These are phyloP conservation scores for Zymoseptoria brevis DNA, from an alignment of 2,329 filamentous ascomycete genomes.

Conservation along the genomic window DNA sequence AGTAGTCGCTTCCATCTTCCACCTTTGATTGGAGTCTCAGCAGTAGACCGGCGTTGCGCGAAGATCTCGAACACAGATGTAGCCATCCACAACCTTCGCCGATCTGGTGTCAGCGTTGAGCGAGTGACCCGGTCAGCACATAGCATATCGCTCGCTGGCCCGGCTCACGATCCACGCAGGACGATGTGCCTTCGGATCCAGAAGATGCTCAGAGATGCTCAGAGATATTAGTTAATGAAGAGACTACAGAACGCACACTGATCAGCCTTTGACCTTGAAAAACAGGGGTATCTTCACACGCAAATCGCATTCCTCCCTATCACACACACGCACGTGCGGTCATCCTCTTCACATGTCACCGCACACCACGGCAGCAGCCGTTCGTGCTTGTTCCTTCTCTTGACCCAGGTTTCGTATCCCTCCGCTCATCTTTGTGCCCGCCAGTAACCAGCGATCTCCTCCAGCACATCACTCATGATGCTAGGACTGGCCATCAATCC, in stretches of 20 bases:
- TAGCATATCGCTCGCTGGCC: background rate
- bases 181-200: too few species aligned
- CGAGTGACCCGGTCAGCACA: background rate
- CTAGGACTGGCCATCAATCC: slow-evolving; percentile 89
- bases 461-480: slow-evolving; percentile 91
- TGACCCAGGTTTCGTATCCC: slow-evolving; percentile 1
- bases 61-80: too few species aligned
- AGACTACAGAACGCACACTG: background rate
- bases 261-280: background rate
- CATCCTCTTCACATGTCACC: background rate
- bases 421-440: slow-evolving; percentile 9
- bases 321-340: background rate
- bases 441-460: slow-evolving; percentile 92
- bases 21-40: too few species aligned
- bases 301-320: background rate
- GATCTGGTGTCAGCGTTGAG: background rate
- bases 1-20: too few species aligned
- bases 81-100: too few species aligned
- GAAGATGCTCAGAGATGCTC: background rate
- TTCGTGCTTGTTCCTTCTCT: background rate
- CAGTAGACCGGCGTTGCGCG: too few species aligned
- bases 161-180: too few species aligned
- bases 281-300: background rate
- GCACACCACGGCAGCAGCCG: background rate
- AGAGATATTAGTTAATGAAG: background rate